These are phyloP conservation scores for Mycena epipterygia DNA, from an alignment of 768 basidiomycete genomes.

Conservation along the genomic window DNA sequence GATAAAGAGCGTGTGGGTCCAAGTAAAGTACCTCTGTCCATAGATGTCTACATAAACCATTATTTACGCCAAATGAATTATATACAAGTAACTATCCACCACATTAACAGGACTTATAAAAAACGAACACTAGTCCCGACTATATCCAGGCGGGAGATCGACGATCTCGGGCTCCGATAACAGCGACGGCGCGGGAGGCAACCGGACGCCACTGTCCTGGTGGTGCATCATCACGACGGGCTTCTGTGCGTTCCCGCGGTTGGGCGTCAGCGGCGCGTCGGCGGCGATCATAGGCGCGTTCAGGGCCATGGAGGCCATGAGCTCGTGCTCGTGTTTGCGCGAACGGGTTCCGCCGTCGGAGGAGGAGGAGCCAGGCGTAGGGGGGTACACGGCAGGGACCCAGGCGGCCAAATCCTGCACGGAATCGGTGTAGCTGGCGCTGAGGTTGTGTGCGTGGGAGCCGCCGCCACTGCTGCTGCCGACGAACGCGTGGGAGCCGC, in stretches of 20 bases:
- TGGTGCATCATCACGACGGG: slow-evolving; percentile 15
- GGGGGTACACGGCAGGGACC: neutral
- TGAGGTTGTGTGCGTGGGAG: slow-evolving; percentile 6
- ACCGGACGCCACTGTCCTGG: slow-evolving; percentile 31
- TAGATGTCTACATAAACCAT: too few species aligned
- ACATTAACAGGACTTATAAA: neutral
- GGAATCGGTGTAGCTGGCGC: slow-evolving; percentile 1
- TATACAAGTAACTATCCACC: neutral
- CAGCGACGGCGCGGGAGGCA: neutral
- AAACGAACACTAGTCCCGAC: neutral
- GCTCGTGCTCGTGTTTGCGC: slow-evolving; percentile 18
- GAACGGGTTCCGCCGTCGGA: slow-evolving; percentile 10
- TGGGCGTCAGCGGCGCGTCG: slow-evolving; percentile 10
- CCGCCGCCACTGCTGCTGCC: too few species aligned
- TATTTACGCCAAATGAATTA: too few species aligned
- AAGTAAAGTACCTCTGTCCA: too few species aligned
- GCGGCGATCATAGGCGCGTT: neutral
- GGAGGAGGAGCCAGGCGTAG: slow-evolving; percentile 12
- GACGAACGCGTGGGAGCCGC: neutral
- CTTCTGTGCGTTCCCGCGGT: neutral
- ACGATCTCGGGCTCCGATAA: slow-evolving; percentile 3
- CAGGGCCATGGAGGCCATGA: neutral
- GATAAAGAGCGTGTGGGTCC: too few species aligned
- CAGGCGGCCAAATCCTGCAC: neutral
- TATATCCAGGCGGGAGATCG: slow-evolving; percentile 26